Conservation (phyloP, 352 stramenopile genomes). For the Phytophthora ramorum region DNA sequence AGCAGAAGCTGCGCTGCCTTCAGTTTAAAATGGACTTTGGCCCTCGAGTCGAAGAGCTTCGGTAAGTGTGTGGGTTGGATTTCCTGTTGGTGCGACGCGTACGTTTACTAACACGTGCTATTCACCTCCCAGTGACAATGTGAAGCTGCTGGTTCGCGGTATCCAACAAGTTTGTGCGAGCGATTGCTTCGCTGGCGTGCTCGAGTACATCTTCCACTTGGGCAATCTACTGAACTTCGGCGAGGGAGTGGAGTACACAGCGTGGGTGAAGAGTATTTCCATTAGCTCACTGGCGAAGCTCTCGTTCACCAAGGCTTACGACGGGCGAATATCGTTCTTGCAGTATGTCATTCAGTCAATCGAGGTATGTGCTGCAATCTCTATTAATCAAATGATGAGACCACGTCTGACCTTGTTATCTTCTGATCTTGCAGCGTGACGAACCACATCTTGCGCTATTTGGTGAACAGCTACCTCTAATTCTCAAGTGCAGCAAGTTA, state of each 20-base stretch:
- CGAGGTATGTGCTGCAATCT: conserved; percentile 40
- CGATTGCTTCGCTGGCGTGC: conserved; percentile 61
- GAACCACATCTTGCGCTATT: conserved; percentile 68
- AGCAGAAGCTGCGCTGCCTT: conserved; percentile 76
- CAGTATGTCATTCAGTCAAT: conserved; percentile 85
- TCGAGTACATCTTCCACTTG: conserved; percentile 77
- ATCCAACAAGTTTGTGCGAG: conserved; percentile 79
- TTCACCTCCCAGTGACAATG: conserved; percentile 45
- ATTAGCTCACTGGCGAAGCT: conserved; percentile 82
- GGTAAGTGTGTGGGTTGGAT: conserved; percentile 34
- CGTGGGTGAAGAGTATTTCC: conserved; percentile 69
- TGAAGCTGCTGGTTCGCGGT: conserved; percentile 69
- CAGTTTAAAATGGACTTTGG: conserved; percentile 85
- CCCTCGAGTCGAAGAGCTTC: conserved; percentile 70
- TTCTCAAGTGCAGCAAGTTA: conserved; percentile 72
- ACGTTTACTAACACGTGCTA: conserved; percentile 6
- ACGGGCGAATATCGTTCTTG: conserved; percentile 74
- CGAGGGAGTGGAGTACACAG: conserved; percentile 49
- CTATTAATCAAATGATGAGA: not conserved
- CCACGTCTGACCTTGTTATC: conserved; percentile 4
- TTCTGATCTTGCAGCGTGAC: conserved; percentile 50
- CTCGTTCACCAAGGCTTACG: conserved; percentile 83
- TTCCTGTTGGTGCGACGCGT: not conserved
- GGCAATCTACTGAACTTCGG: conserved; percentile 78
- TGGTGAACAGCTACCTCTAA: conserved; percentile 63